Conservation (phyloP, 1,284 basidiomycete genomes). For the Malassezia psittaci region DNA sequence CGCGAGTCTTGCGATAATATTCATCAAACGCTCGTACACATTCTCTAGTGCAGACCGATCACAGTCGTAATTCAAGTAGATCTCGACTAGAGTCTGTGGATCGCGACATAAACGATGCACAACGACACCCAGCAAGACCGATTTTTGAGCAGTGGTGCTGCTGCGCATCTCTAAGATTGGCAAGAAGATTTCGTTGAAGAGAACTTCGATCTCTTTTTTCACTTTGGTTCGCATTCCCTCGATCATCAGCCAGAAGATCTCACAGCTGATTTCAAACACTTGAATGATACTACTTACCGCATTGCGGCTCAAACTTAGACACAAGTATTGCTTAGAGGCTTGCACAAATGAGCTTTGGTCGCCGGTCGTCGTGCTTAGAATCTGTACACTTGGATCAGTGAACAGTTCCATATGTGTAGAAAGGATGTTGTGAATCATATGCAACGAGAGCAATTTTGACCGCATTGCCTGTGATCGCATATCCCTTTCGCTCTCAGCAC, state of each 20-base stretch:
- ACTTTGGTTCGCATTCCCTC: constrained; percentile 87
- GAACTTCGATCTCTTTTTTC: constrained; percentile 99
- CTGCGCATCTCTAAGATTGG: constrained; percentile 98
- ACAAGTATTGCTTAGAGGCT: constrained; percentile 54
- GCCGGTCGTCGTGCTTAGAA: constrained; percentile 42
- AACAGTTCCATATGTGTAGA: constrained; percentile 42
- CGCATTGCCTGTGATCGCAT: constrained; percentile 46
- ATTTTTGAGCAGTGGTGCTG: constrained; percentile 68
- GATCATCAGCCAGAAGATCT: constrained; percentile 95
- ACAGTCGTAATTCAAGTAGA: constrained; percentile 48
- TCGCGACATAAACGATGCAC: constrained; percentile 39
- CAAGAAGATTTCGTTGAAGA: constrained; percentile 96
- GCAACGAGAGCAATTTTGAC: constrained; percentile 43
- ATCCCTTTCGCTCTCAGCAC: constrained; percentile 44
- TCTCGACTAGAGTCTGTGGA: constrained; percentile 46
- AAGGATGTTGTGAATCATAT: constrained; percentile 42
- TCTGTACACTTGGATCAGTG: constrained; percentile 38
- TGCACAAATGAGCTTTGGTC: constrained; percentile 47
- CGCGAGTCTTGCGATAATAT: constrained; percentile 37
- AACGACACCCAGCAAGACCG: constrained; percentile 37
- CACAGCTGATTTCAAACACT: constrained; percentile 94
- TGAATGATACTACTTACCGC: constrained; percentile 89
- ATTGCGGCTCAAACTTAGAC: constrained; percentile 83
- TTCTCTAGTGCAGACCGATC: constrained; percentile 46
- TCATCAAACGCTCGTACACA: constrained; percentile 47